phyloP scores from a whole-genome alignment of 768 basidiomycete genomes.

The Pleurotus giganteus region DNA sequence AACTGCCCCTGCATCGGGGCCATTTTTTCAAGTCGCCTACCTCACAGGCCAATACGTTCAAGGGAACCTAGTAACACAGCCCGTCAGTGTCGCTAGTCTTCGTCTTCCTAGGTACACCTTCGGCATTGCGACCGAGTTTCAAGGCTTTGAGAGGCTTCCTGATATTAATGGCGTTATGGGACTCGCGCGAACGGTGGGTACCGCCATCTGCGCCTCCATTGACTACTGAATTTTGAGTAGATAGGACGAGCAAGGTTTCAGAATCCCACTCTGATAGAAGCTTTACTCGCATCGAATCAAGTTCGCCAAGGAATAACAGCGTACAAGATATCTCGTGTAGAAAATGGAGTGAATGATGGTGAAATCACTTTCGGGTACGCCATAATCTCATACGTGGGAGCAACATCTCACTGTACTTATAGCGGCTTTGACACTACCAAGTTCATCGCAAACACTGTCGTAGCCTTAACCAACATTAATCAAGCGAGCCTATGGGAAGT shows the following conservation, averaged over 20 bases:
- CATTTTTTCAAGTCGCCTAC: neutral
- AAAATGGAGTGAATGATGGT: constrained; percentile 54
- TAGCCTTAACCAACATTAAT: constrained; percentile 49
- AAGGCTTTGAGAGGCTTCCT: constrained; percentile 65
- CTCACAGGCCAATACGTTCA: neutral
- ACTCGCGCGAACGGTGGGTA: constrained; percentile 23
- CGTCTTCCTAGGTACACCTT: neutral
- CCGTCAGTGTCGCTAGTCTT: neutral
- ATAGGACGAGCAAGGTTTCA: too few species aligned
- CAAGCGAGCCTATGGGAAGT: constrained; percentile 64
- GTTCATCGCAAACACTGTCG: constrained; percentile 44
- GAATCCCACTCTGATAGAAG: too few species aligned
- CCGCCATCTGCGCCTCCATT: neutral
- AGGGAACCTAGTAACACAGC: neutral
- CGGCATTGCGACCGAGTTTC: constrained; percentile 26
- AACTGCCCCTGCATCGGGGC: constrained; percentile 54
- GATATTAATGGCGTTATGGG: constrained; percentile 61
- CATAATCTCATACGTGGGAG: neutral
- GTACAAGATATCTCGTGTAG: constrained; percentile 63
- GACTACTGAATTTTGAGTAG: too few species aligned
- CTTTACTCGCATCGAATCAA: too few species aligned
- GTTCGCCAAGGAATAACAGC: constrained; percentile 50
- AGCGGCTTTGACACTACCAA: constrained; percentile 54
- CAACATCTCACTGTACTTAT: neutral
- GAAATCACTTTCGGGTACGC: constrained; percentile 57